Conservation (phyloP, 2,329 filamentous ascomycete genomes). For the Talaromyces sp. region DNA sequence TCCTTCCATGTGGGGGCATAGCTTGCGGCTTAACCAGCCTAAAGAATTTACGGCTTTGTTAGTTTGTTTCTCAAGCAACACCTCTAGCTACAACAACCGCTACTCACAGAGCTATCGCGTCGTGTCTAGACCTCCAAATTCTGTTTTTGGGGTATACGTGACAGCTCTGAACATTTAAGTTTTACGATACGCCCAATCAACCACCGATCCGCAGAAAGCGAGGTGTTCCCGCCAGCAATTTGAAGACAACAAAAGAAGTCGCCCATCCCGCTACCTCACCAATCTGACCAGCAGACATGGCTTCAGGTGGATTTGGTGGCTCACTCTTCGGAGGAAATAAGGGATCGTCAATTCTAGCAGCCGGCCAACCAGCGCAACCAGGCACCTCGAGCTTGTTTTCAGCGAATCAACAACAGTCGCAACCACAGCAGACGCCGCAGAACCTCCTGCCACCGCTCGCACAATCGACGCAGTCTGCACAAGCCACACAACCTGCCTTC, state of each 20-base stretch:
- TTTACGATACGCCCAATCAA: background rate
- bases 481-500: conserved; percentile 54
- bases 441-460: conserved; percentile 25
- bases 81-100: background rate
- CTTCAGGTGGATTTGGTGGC: conserved; percentile 15
- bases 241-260: background rate
- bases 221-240: background rate
- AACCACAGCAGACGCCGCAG: conserved; percentile 29
- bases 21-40: conserved; percentile 5
- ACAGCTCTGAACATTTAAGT: background rate
- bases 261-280: background rate
- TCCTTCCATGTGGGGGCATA: conserved; percentile 15
- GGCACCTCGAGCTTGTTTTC: conserved; percentile 29
- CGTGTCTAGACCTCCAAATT: background rate
- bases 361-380: conserved; percentile 24
- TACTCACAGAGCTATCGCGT: conserved; percentile 1
- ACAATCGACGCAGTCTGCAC: conserved; percentile 27
- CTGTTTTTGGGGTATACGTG: background rate
- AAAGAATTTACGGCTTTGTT: background rate
- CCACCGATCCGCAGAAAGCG: background rate
- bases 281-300: conserved; percentile 8
- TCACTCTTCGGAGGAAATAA: conserved; percentile 17
- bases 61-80: conserved; percentile 11
- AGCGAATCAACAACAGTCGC: conserved; percentile 25
- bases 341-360: background rate